phyloP scores from a whole-genome alignment of 2,329 filamentous ascomycete genomes.

The Fusarium musae region DNA sequence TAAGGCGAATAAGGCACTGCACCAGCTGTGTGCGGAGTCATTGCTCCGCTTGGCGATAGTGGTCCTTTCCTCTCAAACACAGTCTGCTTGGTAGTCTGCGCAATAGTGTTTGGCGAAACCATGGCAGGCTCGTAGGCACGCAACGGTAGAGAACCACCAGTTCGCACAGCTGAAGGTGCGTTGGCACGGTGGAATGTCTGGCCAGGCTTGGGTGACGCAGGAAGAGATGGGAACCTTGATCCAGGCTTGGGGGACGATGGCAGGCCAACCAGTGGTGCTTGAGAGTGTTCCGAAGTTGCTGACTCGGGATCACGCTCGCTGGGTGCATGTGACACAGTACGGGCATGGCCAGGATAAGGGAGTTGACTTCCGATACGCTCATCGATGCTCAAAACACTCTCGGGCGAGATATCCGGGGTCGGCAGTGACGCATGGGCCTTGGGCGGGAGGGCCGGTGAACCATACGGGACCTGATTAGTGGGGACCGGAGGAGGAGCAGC shows the following conservation, averaged over 20 bases:
- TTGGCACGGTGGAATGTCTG: slow-evolving; percentile 61
- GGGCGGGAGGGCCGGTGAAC: slow-evolving; percentile 36
- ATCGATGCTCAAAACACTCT: slow-evolving; percentile 62
- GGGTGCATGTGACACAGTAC: slow-evolving; percentile 52
- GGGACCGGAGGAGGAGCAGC: slow-evolving; percentile 68
- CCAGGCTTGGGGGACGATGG: slow-evolving; percentile 56
- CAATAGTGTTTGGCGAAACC: slow-evolving; percentile 59
- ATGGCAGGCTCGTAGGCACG: slow-evolving; percentile 70
- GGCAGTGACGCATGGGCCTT: slow-evolving; percentile 40
- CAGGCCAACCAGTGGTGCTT: slow-evolving; percentile 63
- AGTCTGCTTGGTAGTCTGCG: slow-evolving; percentile 69
- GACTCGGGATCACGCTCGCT: slow-evolving; percentile 62
- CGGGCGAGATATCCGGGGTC: slow-evolving; percentile 54
- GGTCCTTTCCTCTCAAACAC: slow-evolving; percentile 68
- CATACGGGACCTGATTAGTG: slow-evolving; percentile 55
- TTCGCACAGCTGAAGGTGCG: slow-evolving; percentile 65
- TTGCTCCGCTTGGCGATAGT: slow-evolving; percentile 66
- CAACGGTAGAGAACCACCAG: slow-evolving; percentile 67
- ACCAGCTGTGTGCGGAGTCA: slow-evolving; percentile 70
- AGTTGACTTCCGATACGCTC: slow-evolving; percentile 62
- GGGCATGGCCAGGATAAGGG: slow-evolving; percentile 47
- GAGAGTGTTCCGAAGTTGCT: slow-evolving; percentile 63
- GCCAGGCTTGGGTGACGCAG: slow-evolving; percentile 62
- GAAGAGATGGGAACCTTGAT: slow-evolving; percentile 52
- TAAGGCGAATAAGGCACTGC: slow-evolving; percentile 80